These are phyloP conservation scores for Thielaviopsis populi DNA, from an alignment of 2,329 filamentous ascomycete species.

Conservation along the genomic window DNA sequence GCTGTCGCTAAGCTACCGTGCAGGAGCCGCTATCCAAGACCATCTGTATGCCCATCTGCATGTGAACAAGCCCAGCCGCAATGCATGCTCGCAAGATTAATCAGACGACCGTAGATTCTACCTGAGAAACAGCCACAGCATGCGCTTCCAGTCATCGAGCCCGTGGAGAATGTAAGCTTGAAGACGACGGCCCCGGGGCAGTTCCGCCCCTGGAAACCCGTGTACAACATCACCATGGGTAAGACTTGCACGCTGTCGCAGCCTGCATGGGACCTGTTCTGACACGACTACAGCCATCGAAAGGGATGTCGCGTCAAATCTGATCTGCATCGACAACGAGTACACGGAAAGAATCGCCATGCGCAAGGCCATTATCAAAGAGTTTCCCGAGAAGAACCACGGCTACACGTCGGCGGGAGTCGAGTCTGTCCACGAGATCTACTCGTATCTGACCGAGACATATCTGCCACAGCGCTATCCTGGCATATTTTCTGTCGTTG, in stretches of 20 bases:
- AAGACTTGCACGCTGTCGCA: constrained; percentile 3
- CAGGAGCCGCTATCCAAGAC: not conserved
- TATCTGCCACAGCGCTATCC: constrained; percentile 37
- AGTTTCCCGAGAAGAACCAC: constrained; percentile 28
- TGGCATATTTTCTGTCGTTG: constrained; percentile 26
- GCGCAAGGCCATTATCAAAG: constrained; percentile 27
- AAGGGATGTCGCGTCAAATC: constrained; percentile 30
- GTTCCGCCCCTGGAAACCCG: constrained; percentile 36
- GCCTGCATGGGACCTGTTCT: not conserved
- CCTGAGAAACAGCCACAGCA: constrained; percentile 6
- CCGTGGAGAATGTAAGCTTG: constrained; percentile 28
- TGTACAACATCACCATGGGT: constrained; percentile 43
- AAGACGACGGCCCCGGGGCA: constrained; percentile 25
- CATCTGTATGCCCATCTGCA: not conserved
- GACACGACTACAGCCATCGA: constrained; percentile 27
- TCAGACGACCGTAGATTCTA: not conserved
- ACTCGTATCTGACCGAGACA: constrained; percentile 31
- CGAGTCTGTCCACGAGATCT: constrained; percentile 33
- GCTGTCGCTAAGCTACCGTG: not conserved
- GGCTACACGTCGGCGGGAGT: constrained; percentile 29
- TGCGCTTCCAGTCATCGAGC: constrained; percentile 15
- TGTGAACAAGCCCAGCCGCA: not conserved
- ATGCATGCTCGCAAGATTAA: not conserved
- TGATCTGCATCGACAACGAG: constrained; percentile 38
- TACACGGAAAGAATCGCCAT: constrained; percentile 32